phyloP scores from a whole-genome alignment of 2,329 filamentous ascomycete genomes.

The Ophiostoma novo-ulmi region DNA sequence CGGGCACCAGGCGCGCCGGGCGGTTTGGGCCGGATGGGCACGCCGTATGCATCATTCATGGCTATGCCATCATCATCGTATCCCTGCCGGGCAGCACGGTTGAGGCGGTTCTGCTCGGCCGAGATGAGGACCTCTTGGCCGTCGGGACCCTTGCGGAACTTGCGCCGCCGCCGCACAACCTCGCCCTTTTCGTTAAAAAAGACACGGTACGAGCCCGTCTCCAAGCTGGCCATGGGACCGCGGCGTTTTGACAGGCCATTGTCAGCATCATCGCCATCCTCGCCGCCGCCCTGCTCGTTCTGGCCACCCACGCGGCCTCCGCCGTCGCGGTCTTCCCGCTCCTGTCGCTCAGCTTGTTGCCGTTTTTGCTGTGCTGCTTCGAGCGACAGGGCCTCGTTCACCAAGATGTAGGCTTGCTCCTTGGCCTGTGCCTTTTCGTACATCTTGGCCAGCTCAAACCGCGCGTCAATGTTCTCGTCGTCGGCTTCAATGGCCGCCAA shows the following conservation, averaged over 20 bases:
- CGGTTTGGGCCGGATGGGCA: conserved; percentile 15
- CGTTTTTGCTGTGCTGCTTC: conserved; percentile 44
- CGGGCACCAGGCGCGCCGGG: neutral
- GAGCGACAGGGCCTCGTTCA: conserved; percentile 68
- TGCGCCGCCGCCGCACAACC: conserved; percentile 27
- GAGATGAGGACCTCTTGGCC: conserved; percentile 15
- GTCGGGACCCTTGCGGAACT: conserved; percentile 23
- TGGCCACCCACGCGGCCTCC: neutral
- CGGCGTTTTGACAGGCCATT: conserved; percentile 26
- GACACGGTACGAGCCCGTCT: conserved; percentile 27
- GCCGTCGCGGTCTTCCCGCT: conserved; percentile 3
- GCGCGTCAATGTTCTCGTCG: conserved; percentile 66
- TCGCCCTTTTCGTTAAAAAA: conserved; percentile 27
- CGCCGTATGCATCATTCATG: neutral
- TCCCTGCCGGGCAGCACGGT: neutral
- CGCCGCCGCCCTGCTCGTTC: conserved; percentile 17
- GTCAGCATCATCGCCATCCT: neutral
- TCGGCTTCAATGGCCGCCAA: conserved; percentile 69
- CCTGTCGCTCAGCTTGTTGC: conserved; percentile 22
- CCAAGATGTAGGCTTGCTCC: conserved; percentile 70
- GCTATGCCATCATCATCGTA: conserved; percentile 18
- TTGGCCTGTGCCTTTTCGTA: conserved; percentile 71
- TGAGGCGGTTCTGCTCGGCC: conserved; percentile 31
- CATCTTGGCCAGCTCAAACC: conserved; percentile 74
- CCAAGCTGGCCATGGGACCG: conserved; percentile 24